Conservation (phyloP, 108 stramenopile species). For the Ochromonas danica region DNA sequence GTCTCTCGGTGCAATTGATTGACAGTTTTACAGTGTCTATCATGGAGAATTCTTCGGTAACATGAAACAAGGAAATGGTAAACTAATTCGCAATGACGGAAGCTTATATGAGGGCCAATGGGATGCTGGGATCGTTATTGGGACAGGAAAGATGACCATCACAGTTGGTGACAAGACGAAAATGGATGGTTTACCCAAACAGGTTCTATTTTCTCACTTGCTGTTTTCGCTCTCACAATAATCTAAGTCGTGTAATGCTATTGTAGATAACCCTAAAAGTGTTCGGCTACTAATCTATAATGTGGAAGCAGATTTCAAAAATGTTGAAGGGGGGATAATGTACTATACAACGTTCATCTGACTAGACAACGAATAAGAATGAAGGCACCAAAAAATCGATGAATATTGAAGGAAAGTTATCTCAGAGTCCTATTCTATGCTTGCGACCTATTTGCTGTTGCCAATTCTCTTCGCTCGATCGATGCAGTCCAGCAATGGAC, state of each 20-base stretch:
- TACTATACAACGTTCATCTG: too few species aligned
- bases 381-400: too few species aligned
- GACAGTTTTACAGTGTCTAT: conserved; percentile 4
- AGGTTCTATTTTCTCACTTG: neutral
- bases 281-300: neutral
- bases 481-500: neutral
- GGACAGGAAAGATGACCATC: neutral
- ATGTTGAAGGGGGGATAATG: too few species aligned
- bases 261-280: neutral
- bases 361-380: too few species aligned
- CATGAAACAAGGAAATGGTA: conserved; percentile 29
- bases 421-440: too few species aligned
- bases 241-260: neutral
- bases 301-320: too few species aligned
- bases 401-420: too few species aligned
- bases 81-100: neutral
- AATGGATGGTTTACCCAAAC: neutral
- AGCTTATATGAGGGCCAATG: conserved; percentile 1
- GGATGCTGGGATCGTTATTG: neutral
- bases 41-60: conserved; percentile 4
- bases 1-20: too few species aligned
- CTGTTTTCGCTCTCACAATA: neutral
- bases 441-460: too few species aligned
- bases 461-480: conserved; percentile 9
- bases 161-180: neutral